These are phyloP conservation scores for Fusarium begoniae DNA, from an alignment of 2,329 filamentous ascomycete genomes.

Conservation along the genomic window DNA sequence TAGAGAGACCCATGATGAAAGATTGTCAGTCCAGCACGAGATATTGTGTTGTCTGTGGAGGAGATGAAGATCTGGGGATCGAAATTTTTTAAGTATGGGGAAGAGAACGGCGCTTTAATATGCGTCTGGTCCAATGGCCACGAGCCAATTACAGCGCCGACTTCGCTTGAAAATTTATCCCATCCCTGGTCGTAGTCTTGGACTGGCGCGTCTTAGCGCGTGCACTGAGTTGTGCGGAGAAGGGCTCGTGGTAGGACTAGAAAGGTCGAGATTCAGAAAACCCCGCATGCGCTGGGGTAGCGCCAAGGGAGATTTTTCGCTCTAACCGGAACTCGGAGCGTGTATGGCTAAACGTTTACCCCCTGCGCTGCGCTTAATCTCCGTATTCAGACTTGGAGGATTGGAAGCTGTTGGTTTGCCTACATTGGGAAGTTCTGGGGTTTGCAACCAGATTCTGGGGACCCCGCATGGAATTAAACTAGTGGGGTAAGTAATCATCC, in stretches of 20 bases:
- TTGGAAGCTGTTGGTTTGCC: background rate
- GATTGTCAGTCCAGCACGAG: background rate
- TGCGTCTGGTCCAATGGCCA: background rate
- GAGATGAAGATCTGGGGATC: background rate
- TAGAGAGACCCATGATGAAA: background rate
- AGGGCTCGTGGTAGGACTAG: background rate
- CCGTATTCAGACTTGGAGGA: background rate
- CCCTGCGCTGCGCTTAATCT: background rate
- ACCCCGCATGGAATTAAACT: background rate
- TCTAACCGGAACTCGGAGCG: background rate
- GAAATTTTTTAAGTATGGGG: background rate
- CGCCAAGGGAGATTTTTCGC: background rate
- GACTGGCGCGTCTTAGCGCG: background rate
- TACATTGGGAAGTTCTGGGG: background rate
- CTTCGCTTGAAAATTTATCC: conserved; percentile 11
- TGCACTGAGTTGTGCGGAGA: background rate
- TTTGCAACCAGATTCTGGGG: background rate
- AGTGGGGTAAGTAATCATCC: background rate
- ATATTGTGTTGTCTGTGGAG: background rate
- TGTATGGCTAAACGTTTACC: background rate
- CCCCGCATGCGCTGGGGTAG: conserved; percentile 4
- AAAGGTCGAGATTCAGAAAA: background rate
- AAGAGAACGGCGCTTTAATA: background rate
- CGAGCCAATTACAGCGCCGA: background rate
- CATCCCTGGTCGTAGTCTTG: background rate